Conservation (phyloP, 2,329 filamentous ascomycete genomes). For the Xylaria sp. region DNA sequence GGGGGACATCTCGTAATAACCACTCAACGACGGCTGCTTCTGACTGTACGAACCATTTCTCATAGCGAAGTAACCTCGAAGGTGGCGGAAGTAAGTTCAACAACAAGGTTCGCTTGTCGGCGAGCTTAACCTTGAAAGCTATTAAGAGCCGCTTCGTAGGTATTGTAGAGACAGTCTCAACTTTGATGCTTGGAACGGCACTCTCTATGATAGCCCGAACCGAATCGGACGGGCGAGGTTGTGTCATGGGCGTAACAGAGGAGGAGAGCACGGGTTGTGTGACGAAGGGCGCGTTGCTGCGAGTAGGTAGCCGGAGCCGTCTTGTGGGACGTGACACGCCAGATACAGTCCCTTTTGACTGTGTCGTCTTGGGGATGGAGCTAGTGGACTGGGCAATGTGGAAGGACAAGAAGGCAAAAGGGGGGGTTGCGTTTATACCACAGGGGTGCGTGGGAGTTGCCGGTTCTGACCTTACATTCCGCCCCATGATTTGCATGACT, state of each 20-base stretch:
- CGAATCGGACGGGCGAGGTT: slow-evolving; percentile 47
- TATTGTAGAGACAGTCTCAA: slow-evolving; percentile 52
- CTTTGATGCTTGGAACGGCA: slow-evolving; percentile 49
- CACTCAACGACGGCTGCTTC: slow-evolving; percentile 60
- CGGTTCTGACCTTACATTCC: slow-evolving; percentile 42
- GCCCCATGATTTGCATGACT: slow-evolving; percentile 43
- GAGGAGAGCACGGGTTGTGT: slow-evolving; percentile 42
- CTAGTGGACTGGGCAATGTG: slow-evolving; percentile 39
- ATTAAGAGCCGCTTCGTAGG: slow-evolving; percentile 55
- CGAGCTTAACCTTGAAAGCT: slow-evolving; percentile 57
- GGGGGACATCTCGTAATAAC: slow-evolving; percentile 51
- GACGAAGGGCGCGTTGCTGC: slow-evolving; percentile 45
- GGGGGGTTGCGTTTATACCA: slow-evolving; percentile 43
- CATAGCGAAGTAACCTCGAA: slow-evolving; percentile 59
- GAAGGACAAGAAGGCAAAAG: slow-evolving; percentile 42
- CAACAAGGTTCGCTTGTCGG: slow-evolving; percentile 55
- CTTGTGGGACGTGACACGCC: slow-evolving; percentile 47
- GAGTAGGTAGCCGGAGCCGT: slow-evolving; percentile 44
- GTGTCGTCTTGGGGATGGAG: slow-evolving; percentile 37
- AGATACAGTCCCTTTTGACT: slow-evolving; percentile 45
- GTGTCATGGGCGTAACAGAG: slow-evolving; percentile 52
- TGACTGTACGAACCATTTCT: slow-evolving; percentile 57
- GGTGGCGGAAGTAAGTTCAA: slow-evolving; percentile 59
- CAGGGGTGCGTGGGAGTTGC: slow-evolving; percentile 43
- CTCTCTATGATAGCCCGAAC: slow-evolving; percentile 53